Base-by-base conservation (phyloP, 176 grass and related monocot species). In the Carex kokanica region DNA sequence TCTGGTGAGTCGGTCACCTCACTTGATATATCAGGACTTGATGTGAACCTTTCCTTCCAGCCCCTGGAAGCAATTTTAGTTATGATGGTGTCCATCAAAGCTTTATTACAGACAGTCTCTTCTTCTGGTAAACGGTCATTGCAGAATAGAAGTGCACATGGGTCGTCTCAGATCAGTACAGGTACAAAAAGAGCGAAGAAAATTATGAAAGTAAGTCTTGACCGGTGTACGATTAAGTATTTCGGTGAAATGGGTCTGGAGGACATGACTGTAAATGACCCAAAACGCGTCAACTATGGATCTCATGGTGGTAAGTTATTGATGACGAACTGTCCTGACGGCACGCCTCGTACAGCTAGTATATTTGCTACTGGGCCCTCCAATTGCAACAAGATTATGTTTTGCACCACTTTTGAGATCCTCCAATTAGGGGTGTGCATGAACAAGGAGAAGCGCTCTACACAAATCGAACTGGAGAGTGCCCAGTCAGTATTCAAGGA, bases 251-350 rank as follows among this genome's bases (percentile, higher is more conserved):
- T 92, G 69, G 85, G 74, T 65, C 84, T 98, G 79, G 87, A 93
- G 89, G 89, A 93, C 86, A 94, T 98, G 92, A 87, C 73, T 54
- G 80, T 98, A 83, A 83, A 81, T 66, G 95, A 98, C 85, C 90
- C 95, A 56, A 98, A 98, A 81, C 95, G 90, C 87, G 90, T 93
- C 69, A 98, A 94, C 78, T 98, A 91, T 82, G 95, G 95, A 85
- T 90, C 92, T 82, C 95, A 94, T 79, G 95, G 95, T 81, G 95
- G 95, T 49, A 85, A 85, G 62, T 84, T 90, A 79, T 69, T 98
- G 78, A 90, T 98, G 60, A 91, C 80, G 20, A 88, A 78, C 49
- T 87, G 86, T 74, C 84, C 63, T 84, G 81, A 90, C 75, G 92
- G 95, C 82, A 85, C 52, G 60, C 92, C 88, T 81, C 91, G 95